Conservation (phyloP, 768 basidiomycete genomes). For the Porpolomopsis calyptriformis region DNA sequence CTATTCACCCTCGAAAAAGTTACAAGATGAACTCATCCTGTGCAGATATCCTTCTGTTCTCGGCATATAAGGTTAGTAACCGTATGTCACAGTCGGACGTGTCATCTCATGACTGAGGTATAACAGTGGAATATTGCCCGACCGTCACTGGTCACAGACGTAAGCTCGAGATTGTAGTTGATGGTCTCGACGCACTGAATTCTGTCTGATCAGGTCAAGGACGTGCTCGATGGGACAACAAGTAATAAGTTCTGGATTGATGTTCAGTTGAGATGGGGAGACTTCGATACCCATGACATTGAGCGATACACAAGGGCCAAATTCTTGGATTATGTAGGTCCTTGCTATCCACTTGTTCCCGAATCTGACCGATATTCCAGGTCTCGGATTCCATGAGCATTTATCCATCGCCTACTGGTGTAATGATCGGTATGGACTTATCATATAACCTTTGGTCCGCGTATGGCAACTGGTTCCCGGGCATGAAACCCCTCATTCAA, state of each 20-base stretch:
- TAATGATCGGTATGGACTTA: slow-evolving; percentile 97
- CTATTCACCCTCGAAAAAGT: slow-evolving; percentile 98
- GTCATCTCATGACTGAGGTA: not conserved
- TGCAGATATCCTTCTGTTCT: slow-evolving; percentile 95
- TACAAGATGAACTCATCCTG: slow-evolving; percentile 99
- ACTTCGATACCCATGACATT: slow-evolving; percentile 98
- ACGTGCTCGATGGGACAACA: slow-evolving; percentile 94
- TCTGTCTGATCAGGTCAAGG: slow-evolving; percentile 56
- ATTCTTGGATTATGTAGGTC: slow-evolving; percentile 88
- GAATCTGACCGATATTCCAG: slow-evolving; percentile 23
- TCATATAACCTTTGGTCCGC: slow-evolving; percentile 99
- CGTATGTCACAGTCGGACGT: not conserved
- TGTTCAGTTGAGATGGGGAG: slow-evolving; percentile 91
- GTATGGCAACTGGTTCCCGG: slow-evolving; percentile 99
- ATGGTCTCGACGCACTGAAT: slow-evolving; percentile 1
- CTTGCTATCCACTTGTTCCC: not conserved
- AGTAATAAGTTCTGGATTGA: slow-evolving; percentile 99
- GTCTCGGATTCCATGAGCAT: slow-evolving; percentile 97
- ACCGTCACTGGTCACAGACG: slow-evolving; percentile 90
- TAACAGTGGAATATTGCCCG: slow-evolving; percentile 90
- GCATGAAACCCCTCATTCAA: slow-evolving; percentile 94
- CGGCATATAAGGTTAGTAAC: slow-evolving; percentile 62
- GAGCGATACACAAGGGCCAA: slow-evolving; percentile 98
- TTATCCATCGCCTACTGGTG: slow-evolving; percentile 97
- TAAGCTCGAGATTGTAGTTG: slow-evolving; percentile 24